A percentile compares a stretch with the other conserved stretches of the same genome.
phyloP scores from a whole-genome alignment of 176 grass and related monocot species.

The Juncus inflexus region DNA sequence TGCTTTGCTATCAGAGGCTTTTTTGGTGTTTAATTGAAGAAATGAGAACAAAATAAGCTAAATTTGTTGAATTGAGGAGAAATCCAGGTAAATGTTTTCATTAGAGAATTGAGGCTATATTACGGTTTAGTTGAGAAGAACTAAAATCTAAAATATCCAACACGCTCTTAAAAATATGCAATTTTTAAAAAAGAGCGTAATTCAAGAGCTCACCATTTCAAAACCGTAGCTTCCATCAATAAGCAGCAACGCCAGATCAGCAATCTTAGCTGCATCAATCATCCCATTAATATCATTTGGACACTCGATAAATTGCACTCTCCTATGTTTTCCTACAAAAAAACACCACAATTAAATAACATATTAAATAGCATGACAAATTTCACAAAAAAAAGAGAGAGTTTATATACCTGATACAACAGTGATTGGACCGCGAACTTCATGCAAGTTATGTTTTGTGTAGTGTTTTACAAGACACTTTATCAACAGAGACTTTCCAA shows the following conservation, averaged over 20 bases:
- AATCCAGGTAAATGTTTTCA: no score
- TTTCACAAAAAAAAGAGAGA: neutral
- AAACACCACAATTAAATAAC: conserved; percentile 14
- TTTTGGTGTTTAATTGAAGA: no score
- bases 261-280: conserved; percentile 99
- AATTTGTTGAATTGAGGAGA: no score
- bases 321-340: conserved; percentile 69
- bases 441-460: conserved; percentile 84
- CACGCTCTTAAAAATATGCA: no score
- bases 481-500: conserved; percentile 91
- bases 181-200: no score
- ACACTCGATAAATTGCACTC: conserved; percentile 93
- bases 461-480: conserved; percentile 93
- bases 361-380: conserved; percentile 14
- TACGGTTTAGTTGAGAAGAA: no score
- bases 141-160: no score
- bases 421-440: conserved; percentile 88
- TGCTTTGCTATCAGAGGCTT: no score
- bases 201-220: conserved; percentile 74
- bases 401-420: conserved; percentile 69
- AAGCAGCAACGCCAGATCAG: conserved; percentile 88
- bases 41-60: no score
- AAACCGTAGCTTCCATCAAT: conserved; percentile 97
- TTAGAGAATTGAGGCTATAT: no score
- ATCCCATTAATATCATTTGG: conserved; percentile 96